Evolutionary conservation across 2,329 filamentous ascomycete species (phyloP).

Genomic region (Ophiostoma triangulosporum): DNA sequence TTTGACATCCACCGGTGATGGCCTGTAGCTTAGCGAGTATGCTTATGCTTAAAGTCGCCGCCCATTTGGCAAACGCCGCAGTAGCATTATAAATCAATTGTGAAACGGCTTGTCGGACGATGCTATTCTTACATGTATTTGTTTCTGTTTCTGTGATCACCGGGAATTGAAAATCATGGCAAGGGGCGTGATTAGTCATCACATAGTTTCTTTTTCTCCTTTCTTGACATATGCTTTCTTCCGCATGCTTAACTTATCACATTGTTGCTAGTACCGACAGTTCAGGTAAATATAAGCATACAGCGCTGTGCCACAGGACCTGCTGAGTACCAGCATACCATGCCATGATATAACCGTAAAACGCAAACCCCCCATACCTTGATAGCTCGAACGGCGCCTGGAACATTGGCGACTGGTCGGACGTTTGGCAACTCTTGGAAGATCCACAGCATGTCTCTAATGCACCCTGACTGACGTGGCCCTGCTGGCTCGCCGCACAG

Average conservation of each 20-base stretch:
- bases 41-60: too few relatives aligned
- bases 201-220: too few relatives aligned
- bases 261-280: too few relatives aligned
- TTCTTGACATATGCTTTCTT: too few relatives aligned
- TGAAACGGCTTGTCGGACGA: neutral
- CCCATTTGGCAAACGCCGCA: too few relatives aligned
- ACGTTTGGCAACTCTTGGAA: neutral
- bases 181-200: too few relatives aligned
- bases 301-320: too few relatives aligned
- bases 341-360: neutral
- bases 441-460: neutral
- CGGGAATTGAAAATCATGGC: too few relatives aligned
- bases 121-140: neutral
- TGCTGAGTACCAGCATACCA: neutral
- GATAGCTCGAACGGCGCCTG: neutral
- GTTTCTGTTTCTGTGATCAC: constrained; percentile 1
- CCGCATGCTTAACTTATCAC: too few relatives aligned
- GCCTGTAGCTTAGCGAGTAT: too few relatives aligned
- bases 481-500: neutral
- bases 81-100: too few relatives aligned
- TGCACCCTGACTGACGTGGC: neutral
- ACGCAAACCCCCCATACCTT: neutral
- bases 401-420: neutral
- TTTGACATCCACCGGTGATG: neutral
- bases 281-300: too few relatives aligned